Evolutionary conservation across 345 rosid genomes (phyloP).

Genomic region (Eucalyptus erythrocorys): DNA sequence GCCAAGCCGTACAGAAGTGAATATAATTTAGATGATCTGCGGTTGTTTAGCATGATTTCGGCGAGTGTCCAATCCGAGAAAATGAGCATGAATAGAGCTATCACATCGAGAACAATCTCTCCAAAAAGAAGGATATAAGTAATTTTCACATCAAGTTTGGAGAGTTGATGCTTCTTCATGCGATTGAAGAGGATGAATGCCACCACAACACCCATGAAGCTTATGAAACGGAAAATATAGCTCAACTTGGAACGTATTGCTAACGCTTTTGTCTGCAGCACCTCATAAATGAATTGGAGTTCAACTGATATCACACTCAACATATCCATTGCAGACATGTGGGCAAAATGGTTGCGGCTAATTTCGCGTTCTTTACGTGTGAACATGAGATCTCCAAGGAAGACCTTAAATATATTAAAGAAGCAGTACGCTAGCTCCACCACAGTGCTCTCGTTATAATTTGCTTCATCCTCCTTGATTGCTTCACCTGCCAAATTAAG

Average conservation of each 20-base stretch:
- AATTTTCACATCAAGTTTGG: not conserved
- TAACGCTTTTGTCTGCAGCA: not conserved
- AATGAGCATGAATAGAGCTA: not conserved
- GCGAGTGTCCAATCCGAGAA: rapidly evolving
- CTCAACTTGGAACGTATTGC: not conserved
- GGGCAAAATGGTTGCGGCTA: rapidly evolving
- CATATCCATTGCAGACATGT: rapidly evolving
- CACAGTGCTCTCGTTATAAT: too few species aligned
- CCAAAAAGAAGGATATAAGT: not conserved
- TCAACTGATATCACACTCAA: not conserved
- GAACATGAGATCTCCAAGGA: not conserved
- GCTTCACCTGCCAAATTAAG: too few species aligned
- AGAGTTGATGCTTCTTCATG: not conserved
- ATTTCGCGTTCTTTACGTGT: rapidly evolving
- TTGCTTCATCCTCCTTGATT: too few species aligned
- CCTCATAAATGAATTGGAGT: rapidly evolving
- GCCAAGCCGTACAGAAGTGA: rapidly evolving
- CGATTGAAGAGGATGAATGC: not conserved
- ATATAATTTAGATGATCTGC: rapidly evolving
- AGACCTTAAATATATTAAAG: too few species aligned
- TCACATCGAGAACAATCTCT: not conserved
- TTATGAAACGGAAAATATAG: not conserved
- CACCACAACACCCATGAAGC: not conserved
- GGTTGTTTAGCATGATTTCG: rapidly evolving
- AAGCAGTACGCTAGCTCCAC: too few species aligned